Conservation (phyloP, 148 eudicot genomes). For the Tetragonia tetragonoides region DNA sequence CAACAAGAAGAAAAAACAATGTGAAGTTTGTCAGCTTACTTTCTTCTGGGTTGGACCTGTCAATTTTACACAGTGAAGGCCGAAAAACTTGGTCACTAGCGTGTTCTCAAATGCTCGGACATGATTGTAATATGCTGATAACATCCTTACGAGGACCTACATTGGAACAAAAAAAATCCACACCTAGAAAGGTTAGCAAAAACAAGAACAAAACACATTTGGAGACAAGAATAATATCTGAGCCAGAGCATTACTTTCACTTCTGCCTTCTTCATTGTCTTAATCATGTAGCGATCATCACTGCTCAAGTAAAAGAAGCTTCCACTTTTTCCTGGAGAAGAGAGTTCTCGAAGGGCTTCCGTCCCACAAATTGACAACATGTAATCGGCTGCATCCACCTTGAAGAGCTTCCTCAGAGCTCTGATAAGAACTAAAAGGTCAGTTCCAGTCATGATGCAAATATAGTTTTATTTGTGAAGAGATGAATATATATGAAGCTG, state of each 20-base stretch:
- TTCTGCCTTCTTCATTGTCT: slow-evolving; percentile 94
- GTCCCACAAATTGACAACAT: slow-evolving; percentile 96
- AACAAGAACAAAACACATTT: neutral
- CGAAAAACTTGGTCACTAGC: slow-evolving; percentile 75
- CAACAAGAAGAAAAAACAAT: neutral
- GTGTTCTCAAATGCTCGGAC: slow-evolving; percentile 85
- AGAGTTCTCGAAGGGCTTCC: slow-evolving; percentile 86
- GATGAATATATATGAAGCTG: slow-evolving; percentile 7
- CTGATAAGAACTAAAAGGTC: slow-evolving; percentile 28
- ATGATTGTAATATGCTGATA: slow-evolving; percentile 80
- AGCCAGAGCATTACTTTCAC: slow-evolving; percentile 49
- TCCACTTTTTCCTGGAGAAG: slow-evolving; percentile 96
- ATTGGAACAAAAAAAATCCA: neutral
- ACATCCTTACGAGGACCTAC: slow-evolving; percentile 89
- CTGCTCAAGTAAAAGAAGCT: slow-evolving; percentile 93
- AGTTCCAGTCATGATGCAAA: neutral
- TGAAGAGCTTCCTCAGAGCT: slow-evolving; percentile 85
- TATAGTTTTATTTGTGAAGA: neutral
- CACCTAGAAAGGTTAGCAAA: neutral
- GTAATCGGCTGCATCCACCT: slow-evolving; percentile 97
- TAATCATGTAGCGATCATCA: slow-evolving; percentile 97
- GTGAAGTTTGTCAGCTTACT: slow-evolving; percentile 34
- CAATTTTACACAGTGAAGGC: slow-evolving; percentile 90
- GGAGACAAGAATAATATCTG: neutral
- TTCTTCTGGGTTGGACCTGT: slow-evolving; percentile 81